Conservation (phyloP, 129 eudicot species). For the Artemisia tridentata region DNA sequence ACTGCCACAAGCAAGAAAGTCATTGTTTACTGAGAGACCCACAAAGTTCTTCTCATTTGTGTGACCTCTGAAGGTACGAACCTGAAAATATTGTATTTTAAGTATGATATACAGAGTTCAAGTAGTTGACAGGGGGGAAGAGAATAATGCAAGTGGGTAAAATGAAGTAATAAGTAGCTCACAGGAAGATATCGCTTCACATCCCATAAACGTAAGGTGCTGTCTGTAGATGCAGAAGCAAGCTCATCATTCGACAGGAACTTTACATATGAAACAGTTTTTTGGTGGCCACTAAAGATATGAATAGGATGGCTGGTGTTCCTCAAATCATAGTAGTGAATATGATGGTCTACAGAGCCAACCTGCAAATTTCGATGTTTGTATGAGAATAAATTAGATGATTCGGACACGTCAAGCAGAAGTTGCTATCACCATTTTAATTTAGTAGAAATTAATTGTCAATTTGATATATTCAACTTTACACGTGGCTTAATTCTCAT, state of each 20-base stretch:
- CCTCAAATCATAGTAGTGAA: slow-evolving; percentile 65
- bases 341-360: slow-evolving; percentile 69
- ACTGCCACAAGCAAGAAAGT: slow-evolving; percentile 79
- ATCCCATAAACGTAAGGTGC: slow-evolving; percentile 61
- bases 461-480: no score
- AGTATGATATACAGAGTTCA: not conserved
- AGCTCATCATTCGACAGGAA: slow-evolving; percentile 53
- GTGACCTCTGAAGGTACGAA: slow-evolving; percentile 74
- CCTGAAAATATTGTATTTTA: slow-evolving; percentile 34
- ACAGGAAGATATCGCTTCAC: slow-evolving; percentile 50
- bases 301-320: slow-evolving; percentile 56
- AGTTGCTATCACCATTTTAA: no score
- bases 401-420: not conserved
- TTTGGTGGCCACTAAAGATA: slow-evolving; percentile 60
- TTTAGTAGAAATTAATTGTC: no score
- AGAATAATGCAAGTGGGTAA: not conserved
- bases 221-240: slow-evolving; percentile 70
- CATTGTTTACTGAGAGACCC: slow-evolving; percentile 67
- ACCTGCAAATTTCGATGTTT: slow-evolving; percentile 41
- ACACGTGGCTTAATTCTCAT: no score
- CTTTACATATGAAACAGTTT: slow-evolving; percentile 64
- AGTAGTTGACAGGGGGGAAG: not conserved
- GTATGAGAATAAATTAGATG: not conserved
- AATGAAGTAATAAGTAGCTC: slow-evolving; percentile 28
- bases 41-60: slow-evolving; percentile 85